Evolutionary conservation across 1,284 basidiomycete species (phyloP).

Genomic region (Papiliotrema flavescens): DNA sequence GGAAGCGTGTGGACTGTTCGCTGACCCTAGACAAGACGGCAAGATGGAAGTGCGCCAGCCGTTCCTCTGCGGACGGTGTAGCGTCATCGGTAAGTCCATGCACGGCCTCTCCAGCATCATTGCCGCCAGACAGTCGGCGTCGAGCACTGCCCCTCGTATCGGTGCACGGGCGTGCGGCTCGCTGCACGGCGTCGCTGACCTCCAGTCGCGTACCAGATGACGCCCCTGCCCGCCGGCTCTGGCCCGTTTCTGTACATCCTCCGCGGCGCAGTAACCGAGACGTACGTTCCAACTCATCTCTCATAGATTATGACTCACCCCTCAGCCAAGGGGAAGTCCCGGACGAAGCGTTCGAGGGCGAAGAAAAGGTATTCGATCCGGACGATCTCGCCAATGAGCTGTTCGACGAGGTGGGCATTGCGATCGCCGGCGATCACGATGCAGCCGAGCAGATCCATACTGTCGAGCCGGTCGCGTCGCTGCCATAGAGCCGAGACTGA

Average conservation of each 20-base stretch:
- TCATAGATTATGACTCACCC: neutral
- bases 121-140: too few species aligned
- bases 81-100: constrained; percentile 33
- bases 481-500: neutral
- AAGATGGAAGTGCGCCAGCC: constrained; percentile 41
- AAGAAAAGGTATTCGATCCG: constrained; percentile 19
- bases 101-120: too few species aligned
- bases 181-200: neutral
- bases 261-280: constrained; percentile 46
- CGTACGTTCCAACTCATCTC: constrained; percentile 17
- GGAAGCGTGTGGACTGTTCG: too few species aligned
- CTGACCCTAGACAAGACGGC: constrained; percentile 22
- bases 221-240: constrained; percentile 37
- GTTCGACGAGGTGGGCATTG: neutral
- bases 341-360: constrained; percentile 49
- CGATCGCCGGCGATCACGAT: neutral
- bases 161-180: neutral
- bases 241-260: constrained; percentile 46
- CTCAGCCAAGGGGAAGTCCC: constrained; percentile 45
- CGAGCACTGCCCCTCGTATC: too few species aligned
- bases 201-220: constrained; percentile 46
- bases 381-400: constrained; percentile 7
- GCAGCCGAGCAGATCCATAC: too few species aligned
- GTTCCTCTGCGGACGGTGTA: constrained; percentile 44
- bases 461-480: neutral